Conservation (phyloP, 2,329 filamentous ascomycete genomes). For the Trichoderma breve region DNA sequence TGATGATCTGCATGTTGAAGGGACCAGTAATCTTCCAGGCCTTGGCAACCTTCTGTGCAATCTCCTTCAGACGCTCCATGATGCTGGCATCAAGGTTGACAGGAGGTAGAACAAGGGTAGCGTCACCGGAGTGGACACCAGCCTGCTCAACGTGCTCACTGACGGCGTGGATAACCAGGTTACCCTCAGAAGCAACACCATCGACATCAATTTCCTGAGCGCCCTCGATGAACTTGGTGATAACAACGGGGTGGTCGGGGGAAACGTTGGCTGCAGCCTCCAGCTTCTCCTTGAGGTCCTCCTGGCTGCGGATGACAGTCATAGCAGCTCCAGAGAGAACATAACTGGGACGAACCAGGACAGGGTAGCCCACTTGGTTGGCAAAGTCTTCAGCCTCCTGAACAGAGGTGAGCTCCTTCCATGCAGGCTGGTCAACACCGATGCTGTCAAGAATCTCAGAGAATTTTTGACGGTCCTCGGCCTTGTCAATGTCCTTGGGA, state of each 20-base stretch:
- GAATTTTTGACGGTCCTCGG: conserved; percentile 97
- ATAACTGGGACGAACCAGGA: conserved; percentile 91
- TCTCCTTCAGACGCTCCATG: conserved; percentile 88
- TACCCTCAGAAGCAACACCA: conserved; percentile 81
- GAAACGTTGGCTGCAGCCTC: conserved; percentile 86
- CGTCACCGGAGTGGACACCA: conserved; percentile 96
- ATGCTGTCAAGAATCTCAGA: conserved; percentile 96
- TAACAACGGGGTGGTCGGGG: conserved; percentile 95
- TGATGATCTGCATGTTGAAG: conserved; percentile 99
- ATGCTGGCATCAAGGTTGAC: conserved; percentile 71
- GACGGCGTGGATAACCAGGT: conserved; percentile 86
- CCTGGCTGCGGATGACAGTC: conserved; percentile 88
- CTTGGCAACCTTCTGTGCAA: conserved; percentile 92
- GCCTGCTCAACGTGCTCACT: conserved; percentile 96
- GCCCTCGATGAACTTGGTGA: conserved; percentile 97
- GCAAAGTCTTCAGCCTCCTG: conserved; percentile 86
- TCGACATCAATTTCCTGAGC: conserved; percentile 97
- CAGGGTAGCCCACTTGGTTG: conserved; percentile 82
- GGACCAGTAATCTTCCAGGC: conserved; percentile 97
- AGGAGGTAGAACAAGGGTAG: conserved; percentile 89
- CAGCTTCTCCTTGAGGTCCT: conserved; percentile 92
- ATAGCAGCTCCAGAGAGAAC: conserved; percentile 97
- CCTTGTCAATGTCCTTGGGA: conserved; percentile 93
- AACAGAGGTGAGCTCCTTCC: conserved; percentile 94
- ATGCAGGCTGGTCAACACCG: conserved; percentile 92